Evolutionary conservation across 441 rosid species (phyloP), one percentile per base, ranked within the genome.

Genomic region (Eugenia klotzschiana): DNA sequence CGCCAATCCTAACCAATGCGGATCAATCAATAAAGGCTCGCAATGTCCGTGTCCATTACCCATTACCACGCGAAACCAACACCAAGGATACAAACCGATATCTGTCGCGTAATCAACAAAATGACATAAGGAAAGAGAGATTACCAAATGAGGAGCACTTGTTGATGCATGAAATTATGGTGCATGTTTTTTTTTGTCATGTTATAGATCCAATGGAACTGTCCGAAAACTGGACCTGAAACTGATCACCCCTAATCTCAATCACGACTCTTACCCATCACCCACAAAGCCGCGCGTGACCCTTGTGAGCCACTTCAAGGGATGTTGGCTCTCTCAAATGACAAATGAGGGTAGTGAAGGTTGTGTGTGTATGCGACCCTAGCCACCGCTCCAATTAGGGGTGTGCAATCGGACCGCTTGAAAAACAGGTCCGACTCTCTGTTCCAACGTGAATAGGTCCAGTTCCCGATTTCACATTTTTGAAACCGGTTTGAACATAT

Each of bases 91-190:
- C 55, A 4, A 83, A 26, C 50, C 52, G 23, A 26, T 12, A 79
- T 79, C 54, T 0, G 27, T 50, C 37, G 10, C 29, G 11, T 15
- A 10, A 82, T n/a, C 18, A 46, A 54, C 33, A 20, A 37, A 5
- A 82, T 16, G 43, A 73, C 84, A 82, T 3, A 5, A 41, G 23
- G 5, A 73, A 51, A 4, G 33, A 69, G 83, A 18, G 29, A 72
- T 7, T 93, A 97, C 99, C 99, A 82, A 97, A 91, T 80, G 99
- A 97, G 92, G 99, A 97, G 93, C 99, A 97, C 90, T 97, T 94
- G 97, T 97, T 94, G 95, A 92, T 97, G 87, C 99, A 40, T 1
- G 41, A 40, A 40, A 40, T 40, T 40, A 40, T 40, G 41, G 41
- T 40, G 7, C 41, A 40, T 5, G 5, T 40, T 40, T 40, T 40